Evolutionary conservation across 345 rosid species (phyloP), one percentile per base, ranked within the genome.

Genomic region (Clarkia xantiana): DNA sequence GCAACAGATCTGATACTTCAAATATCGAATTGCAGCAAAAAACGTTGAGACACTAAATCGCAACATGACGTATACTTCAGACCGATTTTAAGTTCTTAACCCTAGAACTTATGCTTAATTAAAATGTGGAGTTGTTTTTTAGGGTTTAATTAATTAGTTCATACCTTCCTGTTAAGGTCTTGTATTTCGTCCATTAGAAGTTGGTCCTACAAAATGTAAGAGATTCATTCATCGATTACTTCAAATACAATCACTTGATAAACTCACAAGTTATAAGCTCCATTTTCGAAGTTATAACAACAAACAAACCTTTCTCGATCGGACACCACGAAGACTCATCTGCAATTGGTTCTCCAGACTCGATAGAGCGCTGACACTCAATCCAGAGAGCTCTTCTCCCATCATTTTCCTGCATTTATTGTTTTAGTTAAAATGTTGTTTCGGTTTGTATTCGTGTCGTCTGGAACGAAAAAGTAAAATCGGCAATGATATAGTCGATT

Each of bases 301-400:
- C 25, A 22, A 22, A 22, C 59, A 54, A 69, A 82, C 93, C 93
- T 81, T 74, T 61, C 76, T 71, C 73, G 58, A 66, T 6, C 75
- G 81, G 18, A 81, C 85, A 42, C 79, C 76, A 1, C 57, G 70
- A 25, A 82, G 76, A 60, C 78, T 87, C 64, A 62, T 59, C 54
- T 79, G 86, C 64, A 72, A 54, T 49, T 58, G 78, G 61, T 64
- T 79, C 58, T 83, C 84, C 69, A 77, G 67, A 58, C 71, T 67
- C 61, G 77, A 80, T 53, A 81, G 58, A 54, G 77, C 80, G 51
- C 74, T 53, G 40, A 67, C 48, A 36, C 56, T 57, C 62, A 82
- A 70, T 29, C 80, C 77, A 14, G 86, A 77, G 60, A 82, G 86
- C 59, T 73, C 84, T 67, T 79, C 78, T 2, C 93, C 93, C 86